Evolutionary conservation across 495 filamentous ascomycete species (phyloP).

Genomic region (Hyphodiscus hymeniophilus): DNA sequence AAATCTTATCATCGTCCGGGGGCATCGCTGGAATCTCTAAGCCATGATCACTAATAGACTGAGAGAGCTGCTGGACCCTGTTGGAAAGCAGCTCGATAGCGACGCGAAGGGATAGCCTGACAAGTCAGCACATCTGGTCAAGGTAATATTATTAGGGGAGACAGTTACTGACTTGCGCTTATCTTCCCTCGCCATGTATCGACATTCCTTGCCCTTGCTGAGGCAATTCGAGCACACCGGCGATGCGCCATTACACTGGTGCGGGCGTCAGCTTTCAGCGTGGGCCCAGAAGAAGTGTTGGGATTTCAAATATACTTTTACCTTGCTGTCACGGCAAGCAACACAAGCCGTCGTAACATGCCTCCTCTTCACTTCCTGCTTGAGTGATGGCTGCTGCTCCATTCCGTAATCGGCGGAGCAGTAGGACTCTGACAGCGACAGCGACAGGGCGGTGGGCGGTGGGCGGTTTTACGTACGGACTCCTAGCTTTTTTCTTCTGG

Average conservation of each 20-base stretch:
- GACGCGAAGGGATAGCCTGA: constrained; percentile 39
- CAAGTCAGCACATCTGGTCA: background rate
- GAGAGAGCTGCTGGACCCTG: constrained; percentile 37
- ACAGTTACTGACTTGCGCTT: constrained; percentile 36
- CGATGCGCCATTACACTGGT: constrained; percentile 37
- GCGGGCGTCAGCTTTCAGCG: background rate
- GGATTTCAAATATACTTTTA: constrained; percentile 28
- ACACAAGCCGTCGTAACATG: constrained; percentile 43
- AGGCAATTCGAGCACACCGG: constrained; percentile 41
- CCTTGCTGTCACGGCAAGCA: constrained; percentile 42
- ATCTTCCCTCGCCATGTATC: constrained; percentile 41
- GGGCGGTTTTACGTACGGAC: too few relatives aligned
- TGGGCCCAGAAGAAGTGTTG: background rate
- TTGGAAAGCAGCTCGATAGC: constrained; percentile 40
- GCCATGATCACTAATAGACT: constrained; percentile 38
- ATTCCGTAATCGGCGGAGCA: background rate
- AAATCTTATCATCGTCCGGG: constrained; percentile 31
- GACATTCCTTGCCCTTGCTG: constrained; percentile 39
- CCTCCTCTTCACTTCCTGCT: constrained; percentile 15
- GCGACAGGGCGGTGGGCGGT: background rate
- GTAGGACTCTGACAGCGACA: background rate
- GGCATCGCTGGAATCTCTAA: constrained; percentile 35
- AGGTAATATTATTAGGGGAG: background rate
- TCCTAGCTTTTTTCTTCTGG: too few relatives aligned
- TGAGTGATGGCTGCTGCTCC: background rate